Evolutionary conservation across 345 rosid species (phyloP).

Genomic region (Eucalyptus lansdowneana): DNA sequence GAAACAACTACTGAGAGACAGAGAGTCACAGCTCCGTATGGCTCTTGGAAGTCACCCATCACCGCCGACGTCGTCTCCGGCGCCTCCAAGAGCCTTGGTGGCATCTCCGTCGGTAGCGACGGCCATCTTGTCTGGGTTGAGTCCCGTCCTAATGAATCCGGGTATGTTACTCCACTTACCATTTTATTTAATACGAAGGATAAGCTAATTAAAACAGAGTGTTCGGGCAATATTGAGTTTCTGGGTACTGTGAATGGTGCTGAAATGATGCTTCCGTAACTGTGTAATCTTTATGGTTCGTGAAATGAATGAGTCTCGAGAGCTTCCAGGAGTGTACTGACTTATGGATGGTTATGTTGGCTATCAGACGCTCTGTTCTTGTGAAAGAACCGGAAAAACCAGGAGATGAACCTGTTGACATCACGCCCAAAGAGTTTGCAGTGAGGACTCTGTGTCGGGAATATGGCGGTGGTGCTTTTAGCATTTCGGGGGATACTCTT

Average conservation of each 20-base stretch:
- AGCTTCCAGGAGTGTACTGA: not conserved
- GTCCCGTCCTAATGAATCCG: slow-evolving; percentile 77
- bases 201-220: not conserved
- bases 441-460: slow-evolving; percentile 81
- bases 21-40: slow-evolving; percentile 57
- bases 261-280: not conserved
- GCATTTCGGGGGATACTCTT: slow-evolving; percentile 36
- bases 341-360: not conserved
- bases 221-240: not conserved
- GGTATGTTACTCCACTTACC: slow-evolving; percentile 14
- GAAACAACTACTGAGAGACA: not conserved
- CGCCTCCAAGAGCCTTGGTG: slow-evolving; percentile 66
- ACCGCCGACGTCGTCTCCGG: slow-evolving; percentile 80
- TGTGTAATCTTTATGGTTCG: not conserved
- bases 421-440: slow-evolving; percentile 68
- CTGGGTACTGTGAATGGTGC: not conserved
- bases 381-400: slow-evolving; percentile 42
- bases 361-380: slow-evolving; percentile 54
- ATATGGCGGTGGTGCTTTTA: slow-evolving; percentile 86
- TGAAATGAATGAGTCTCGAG: not conserved
- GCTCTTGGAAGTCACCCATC: slow-evolving; percentile 97
- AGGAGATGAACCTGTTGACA: slow-evolving; percentile 47
- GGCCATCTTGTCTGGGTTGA: slow-evolving; percentile 79
- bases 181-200: not conserved
- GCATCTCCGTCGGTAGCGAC: slow-evolving; percentile 48